Percentiles rank a stretch among this genome's conserved stretches.
Conservation (phyloP, 371 early-diverging fungal genomes). For the Lichtheimia ramosa region DNA sequence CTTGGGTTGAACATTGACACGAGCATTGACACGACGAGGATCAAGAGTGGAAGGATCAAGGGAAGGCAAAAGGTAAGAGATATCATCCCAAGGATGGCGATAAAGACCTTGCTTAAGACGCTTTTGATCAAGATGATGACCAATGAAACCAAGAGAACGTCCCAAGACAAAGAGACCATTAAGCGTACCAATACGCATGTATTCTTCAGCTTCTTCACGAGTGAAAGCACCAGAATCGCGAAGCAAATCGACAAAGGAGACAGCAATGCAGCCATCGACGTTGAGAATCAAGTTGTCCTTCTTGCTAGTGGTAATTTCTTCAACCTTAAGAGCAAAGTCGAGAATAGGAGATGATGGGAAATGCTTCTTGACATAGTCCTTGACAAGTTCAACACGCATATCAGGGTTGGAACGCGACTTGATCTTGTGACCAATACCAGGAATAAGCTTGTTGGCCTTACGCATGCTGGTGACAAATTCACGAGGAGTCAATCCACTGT, state of each 20-base stretch:
- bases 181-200: slow-evolving; percentile 93
- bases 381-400: slow-evolving; percentile 93
- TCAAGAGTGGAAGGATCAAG: slow-evolving; percentile 48
- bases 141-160: slow-evolving; percentile 94
- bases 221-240: slow-evolving; percentile 92
- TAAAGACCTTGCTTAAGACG: slow-evolving; percentile 96
- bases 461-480: slow-evolving; percentile 93
- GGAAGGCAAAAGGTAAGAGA: slow-evolving; percentile 83
- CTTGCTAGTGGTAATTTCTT: slow-evolving; percentile 94
- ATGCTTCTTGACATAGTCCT: slow-evolving; percentile 86
- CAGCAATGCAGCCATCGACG: slow-evolving; percentile 96
- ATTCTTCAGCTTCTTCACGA: slow-evolving; percentile 95
- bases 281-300: slow-evolving; percentile 98
- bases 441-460: slow-evolving; percentile 87
- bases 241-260: slow-evolving; percentile 93
- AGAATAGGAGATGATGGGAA: slow-evolving; percentile 90
- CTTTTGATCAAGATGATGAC: slow-evolving; percentile 97
- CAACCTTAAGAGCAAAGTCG: slow-evolving; percentile 93
- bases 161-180: slow-evolving; percentile 97
- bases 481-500: slow-evolving; percentile 84
- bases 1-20: slow-evolving; percentile 45
- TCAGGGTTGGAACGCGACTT: slow-evolving; percentile 98
- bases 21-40: slow-evolving; percentile 53
- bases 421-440: slow-evolving; percentile 98
- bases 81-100: slow-evolving; percentile 98